A percentile compares a stretch with the other conserved stretches of the same genome.
Conservation (phyloP, 1,284 basidiomycete genomes). For the Heterobasidion parviporum region DNA sequence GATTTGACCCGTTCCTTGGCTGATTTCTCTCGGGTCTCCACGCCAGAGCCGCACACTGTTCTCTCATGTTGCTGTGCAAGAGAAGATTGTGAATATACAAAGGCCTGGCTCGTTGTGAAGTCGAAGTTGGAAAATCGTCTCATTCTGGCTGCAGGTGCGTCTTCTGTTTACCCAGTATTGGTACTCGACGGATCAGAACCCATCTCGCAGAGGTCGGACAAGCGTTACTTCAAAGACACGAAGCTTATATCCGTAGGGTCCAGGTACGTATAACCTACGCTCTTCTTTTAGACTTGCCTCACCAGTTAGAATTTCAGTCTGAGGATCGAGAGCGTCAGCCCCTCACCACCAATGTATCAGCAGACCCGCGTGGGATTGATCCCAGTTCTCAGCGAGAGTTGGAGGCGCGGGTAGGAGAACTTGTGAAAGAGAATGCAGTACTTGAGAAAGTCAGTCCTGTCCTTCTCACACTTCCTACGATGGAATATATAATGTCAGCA, state of each 20-base stretch:
- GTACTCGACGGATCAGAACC: neutral
- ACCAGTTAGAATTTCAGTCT: too few relatives aligned
- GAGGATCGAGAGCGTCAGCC: neutral
- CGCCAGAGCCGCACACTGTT: constrained; percentile 49
- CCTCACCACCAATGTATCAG: neutral
- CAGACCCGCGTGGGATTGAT: neutral
- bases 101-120: constrained; percentile 59
- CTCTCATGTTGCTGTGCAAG: constrained; percentile 59
- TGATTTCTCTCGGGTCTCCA: constrained; percentile 60
- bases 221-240: constrained; percentile 80
- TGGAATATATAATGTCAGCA: neutral
- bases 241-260: constrained; percentile 73
- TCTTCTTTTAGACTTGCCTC: too few relatives aligned
- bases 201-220: constrained; percentile 74
- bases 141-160: constrained; percentile 76
- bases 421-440: constrained; percentile 50
- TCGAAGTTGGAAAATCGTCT: constrained; percentile 67
- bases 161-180: neutral
- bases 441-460: constrained; percentile 54
- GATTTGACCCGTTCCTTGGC: constrained; percentile 65
- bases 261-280: constrained; percentile 31
- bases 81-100: constrained; percentile 55
- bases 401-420: constrained; percentile 12
- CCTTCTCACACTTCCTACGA: too few relatives aligned
- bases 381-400: constrained; percentile 7